Evolutionary conservation across 176 grass and related monocot genomes (phyloP), one percentile per base, ranked within the genome.

Genomic region (Zizania latifolia): DNA sequence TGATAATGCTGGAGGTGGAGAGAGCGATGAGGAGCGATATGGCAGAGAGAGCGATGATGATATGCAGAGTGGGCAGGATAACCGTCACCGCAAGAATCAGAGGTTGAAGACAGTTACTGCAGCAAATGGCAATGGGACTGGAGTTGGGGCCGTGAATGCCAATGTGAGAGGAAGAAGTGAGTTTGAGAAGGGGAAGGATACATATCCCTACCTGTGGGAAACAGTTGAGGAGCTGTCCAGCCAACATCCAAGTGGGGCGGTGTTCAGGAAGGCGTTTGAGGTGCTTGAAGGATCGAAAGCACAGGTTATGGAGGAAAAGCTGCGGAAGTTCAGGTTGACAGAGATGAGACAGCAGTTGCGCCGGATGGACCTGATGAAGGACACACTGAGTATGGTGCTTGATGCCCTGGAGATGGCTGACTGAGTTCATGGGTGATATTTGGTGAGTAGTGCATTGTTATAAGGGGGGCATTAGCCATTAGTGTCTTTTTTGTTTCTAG

Each of bases 331-430:
- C 29, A 85, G 70, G 71, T 30, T 85, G 50, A 66, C 38, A 19
- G 81, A 88, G 81, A 87, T 90, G 46, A 90, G 48, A 28, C 87
- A 82, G 58, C 87, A 93, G 64, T 70, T 93, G 74, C 74, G 65
- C 3, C 23, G 87, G 60, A 87, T 87, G 78, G 84, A 93, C 65
- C 78, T 93, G 65, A 87, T 87, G 84, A 90, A 90, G 81, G 87
- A 93, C 14, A 87, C 87, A 6, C 74, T 93, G 30, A 88, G 78
- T 87, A 77, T 89, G 77, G 82, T 93, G 69, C 69, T 87, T 55
- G 81, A 89, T 67, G 81, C 68, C 27, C 57, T 93, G 29, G 72
- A 81, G 30, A 77, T 59, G 55, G 70, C 78, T 44, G 77, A 87
- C 6, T 71, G 76, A 78, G 17, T 54, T 35, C 28, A 63, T 56